Evolutionary conservation across 495 filamentous ascomycete species (phyloP).

Genomic region (Xylaria nigripes): DNA sequence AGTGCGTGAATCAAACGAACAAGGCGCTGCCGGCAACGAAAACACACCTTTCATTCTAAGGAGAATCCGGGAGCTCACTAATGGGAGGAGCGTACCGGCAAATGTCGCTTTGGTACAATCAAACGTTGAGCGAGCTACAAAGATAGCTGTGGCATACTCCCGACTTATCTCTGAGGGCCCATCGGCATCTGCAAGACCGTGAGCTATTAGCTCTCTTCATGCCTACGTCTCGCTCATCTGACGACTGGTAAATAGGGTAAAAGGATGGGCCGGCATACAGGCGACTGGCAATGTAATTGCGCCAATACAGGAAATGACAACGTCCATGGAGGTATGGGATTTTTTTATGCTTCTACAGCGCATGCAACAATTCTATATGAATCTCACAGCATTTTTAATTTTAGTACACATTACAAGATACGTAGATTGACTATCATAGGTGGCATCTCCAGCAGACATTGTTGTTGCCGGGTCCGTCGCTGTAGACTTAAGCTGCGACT

Average conservation of each 20-base stretch:
- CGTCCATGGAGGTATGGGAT: slow-evolving; percentile 18
- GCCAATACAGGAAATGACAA: slow-evolving; percentile 8
- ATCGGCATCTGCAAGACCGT: slow-evolving; percentile 16
- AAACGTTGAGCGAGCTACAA: slow-evolving; percentile 73
- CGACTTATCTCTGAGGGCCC: slow-evolving; percentile 38
- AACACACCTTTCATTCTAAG: slow-evolving; percentile 84
- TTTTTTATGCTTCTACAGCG: slow-evolving; percentile 5
- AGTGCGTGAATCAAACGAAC: slow-evolving; percentile 58
- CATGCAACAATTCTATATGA: background rate
- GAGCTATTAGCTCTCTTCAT: slow-evolving; percentile 17
- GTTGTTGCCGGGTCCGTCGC: slow-evolving; percentile 85
- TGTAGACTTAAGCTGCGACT: slow-evolving; percentile 81
- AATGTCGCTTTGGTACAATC: slow-evolving; percentile 71
- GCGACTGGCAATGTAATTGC: slow-evolving; percentile 4
- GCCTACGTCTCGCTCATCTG: slow-evolving; percentile 6
- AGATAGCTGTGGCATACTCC: slow-evolving; percentile 67
- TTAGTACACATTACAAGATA: background rate
- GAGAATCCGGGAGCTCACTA: slow-evolving; percentile 73
- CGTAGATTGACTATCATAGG: slow-evolving; percentile 18
- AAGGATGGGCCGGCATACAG: slow-evolving; percentile 7
- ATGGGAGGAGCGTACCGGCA: slow-evolving; percentile 59
- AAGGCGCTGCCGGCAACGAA: slow-evolving; percentile 62
- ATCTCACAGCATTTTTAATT: background rate
- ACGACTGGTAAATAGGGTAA: slow-evolving; percentile 18
- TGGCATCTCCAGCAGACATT: slow-evolving; percentile 45